phyloP scores from a whole-genome alignment of 2,329 filamentous ascomycete species.

The Curvularia verruculosa region DNA sequence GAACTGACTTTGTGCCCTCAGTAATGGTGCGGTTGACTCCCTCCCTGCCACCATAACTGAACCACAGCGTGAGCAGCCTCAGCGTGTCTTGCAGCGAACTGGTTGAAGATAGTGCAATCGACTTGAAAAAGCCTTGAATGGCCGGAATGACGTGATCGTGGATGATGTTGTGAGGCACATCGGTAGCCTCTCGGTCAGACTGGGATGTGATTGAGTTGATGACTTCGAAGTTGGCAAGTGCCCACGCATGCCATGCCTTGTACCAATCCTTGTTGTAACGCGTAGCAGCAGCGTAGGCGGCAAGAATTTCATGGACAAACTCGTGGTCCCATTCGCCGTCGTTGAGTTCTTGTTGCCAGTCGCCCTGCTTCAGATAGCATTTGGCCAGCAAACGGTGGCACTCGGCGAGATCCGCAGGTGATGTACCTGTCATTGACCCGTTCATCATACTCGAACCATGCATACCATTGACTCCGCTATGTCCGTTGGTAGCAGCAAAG shows the following conservation, averaged over 20 bases:
- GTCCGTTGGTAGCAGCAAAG: constrained; percentile 54
- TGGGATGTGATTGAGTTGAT: constrained; percentile 79
- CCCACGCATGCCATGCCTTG: constrained; percentile 99
- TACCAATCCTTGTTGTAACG: constrained; percentile 95
- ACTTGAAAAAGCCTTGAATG: constrained; percentile 95
- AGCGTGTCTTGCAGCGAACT: constrained; percentile 97
- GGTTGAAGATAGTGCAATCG: constrained; percentile 86
- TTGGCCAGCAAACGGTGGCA: constrained; percentile 80
- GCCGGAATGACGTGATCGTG: constrained; percentile 92
- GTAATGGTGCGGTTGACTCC: constrained; percentile 89
- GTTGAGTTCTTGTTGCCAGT: constrained; percentile 89
- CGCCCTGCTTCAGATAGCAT: constrained; percentile 93
- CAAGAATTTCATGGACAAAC: constrained; percentile 83
- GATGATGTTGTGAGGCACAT: constrained; percentile 70
- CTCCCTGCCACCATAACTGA: constrained; percentile 84
- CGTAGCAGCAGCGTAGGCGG: constrained; percentile 90
- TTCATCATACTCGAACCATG: constrained; percentile 43
- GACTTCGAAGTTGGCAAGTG: constrained; percentile 96
- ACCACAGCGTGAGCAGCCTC: constrained; percentile 92
- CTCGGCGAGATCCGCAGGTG: constrained; percentile 55
- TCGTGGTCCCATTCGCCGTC: constrained; percentile 88
- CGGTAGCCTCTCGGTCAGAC: constrained; percentile 64
- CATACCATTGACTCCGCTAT: constrained; percentile 56
- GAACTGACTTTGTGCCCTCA: constrained; percentile 89
- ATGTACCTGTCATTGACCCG: constrained; percentile 32